Evolutionary conservation across 192 early-diverging fungal genomes (phyloP).

Genomic region (Phlyctochytrium arcticum): DNA sequence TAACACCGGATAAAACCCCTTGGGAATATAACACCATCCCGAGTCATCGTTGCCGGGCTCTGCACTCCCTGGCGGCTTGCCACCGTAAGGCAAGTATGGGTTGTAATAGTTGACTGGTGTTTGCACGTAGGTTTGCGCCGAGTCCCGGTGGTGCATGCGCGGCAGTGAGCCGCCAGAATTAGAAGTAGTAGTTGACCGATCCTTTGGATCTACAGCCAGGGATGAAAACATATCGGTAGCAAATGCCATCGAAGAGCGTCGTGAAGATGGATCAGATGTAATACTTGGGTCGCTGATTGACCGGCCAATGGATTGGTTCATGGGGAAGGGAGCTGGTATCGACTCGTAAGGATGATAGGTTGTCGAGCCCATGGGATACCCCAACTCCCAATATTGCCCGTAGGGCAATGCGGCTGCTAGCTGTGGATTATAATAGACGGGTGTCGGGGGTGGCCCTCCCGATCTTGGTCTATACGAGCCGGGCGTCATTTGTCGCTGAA

Average conservation of each 20-base stretch:
- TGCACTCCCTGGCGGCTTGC: too few species aligned
- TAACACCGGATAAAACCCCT: conserved; percentile 11
- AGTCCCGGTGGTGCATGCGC: background rate
- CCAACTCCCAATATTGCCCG: background rate
- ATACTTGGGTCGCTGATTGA: conserved; percentile 7
- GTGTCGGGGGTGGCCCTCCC: background rate
- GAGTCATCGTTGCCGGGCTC: background rate
- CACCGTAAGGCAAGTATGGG: too few species aligned
- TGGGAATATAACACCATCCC: conserved; percentile 11
- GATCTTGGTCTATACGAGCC: too few species aligned
- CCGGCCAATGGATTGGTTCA: background rate
- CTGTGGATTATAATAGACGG: background rate
- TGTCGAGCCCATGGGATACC: background rate
- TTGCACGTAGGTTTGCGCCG: background rate
- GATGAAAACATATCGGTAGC: conserved; percentile 19
- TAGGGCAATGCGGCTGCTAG: background rate
- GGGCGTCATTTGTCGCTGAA: background rate
- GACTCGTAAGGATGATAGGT: background rate
- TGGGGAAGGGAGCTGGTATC: background rate
- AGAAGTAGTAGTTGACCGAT: background rate
- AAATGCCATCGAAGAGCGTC: background rate
- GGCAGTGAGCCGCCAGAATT: background rate
- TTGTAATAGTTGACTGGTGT: background rate
- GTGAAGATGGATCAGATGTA: background rate
- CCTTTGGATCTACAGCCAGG: conserved; percentile 1